Evolutionary conservation across 2,329 filamentous ascomycete genomes (phyloP), one percentile per base, ranked within the genome.

Genomic region (Ilyonectria destructans): DNA sequence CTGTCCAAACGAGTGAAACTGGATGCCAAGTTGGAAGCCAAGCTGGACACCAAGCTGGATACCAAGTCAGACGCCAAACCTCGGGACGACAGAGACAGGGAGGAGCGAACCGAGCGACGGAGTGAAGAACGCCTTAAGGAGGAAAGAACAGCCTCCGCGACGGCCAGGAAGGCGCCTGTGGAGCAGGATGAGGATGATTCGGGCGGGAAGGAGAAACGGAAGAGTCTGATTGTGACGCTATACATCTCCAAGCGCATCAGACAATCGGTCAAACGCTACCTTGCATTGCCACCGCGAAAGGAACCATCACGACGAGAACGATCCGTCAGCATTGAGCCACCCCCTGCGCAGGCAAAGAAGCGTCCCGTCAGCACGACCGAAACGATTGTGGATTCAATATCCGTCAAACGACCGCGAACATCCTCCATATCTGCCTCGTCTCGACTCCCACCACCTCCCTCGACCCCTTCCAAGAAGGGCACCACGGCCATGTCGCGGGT

Each of bases 401-500:
- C 82, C 23, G 69, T 77, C 66, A 85, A 86, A 75, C 82, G 81
- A 40, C 85, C 85, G 23, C 81, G 81, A 48, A 78, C 83, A 2
- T 79, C 83, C 1, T 86, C 87, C 6, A 74, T 81, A 29, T 73
- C 78, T 33, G 77, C 75, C 45, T 74, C 78, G 6, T 71, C 77
- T 26, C 78, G 80, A 55, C 72, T 81, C 15, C 73, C 80, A 15
- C 77, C 80, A 1, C 86, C 86, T 2, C 85, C 86, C 0, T 84
- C 85, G 2, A 89, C 88, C 0, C 88, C 88, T 0, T 83, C 86
- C 10, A 89, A 85, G 69, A 88, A 83, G 62, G 79, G 82, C 2
- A 81, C 84, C 15, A 80, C 82, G 2, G 77, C 85, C 62, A 89
- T 89, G 86, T 86, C 84, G 6, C 85, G 87, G 4, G 86, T 85